These are phyloP conservation scores for Choanephora cucurbitarum DNA, from an alignment of 371 early-diverging fungal genomes.

Conservation along the genomic window DNA sequence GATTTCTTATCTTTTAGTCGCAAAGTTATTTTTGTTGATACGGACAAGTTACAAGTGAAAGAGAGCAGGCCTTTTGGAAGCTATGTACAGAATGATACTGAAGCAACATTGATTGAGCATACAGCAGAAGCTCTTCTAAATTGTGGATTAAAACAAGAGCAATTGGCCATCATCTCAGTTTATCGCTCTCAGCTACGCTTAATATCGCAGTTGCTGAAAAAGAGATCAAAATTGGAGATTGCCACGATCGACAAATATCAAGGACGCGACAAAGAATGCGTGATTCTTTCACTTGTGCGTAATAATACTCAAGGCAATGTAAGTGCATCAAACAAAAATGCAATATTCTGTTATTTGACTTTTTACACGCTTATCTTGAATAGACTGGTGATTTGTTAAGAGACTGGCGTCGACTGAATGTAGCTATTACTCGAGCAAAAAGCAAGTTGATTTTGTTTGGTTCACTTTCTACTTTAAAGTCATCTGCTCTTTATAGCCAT, in stretches of 20 bases:
- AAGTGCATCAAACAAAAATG: conserved; percentile 22
- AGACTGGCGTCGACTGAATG: conserved; percentile 96
- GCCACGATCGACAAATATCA: conserved; percentile 92
- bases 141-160: conserved; percentile 65
- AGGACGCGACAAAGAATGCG: conserved; percentile 91
- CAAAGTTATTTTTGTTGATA: conserved; percentile 82
- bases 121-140: conserved; percentile 52
- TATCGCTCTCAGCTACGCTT: conserved; percentile 83
- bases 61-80: conserved; percentile 42
- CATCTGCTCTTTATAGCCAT: conserved; percentile 54
- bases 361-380: no score
- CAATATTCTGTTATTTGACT: no score
- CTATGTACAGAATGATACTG: conserved; percentile 68
- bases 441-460: conserved; percentile 92
- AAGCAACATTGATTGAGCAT: conserved; percentile 66
- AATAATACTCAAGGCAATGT: conserved; percentile 74
- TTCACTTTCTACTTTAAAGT: conserved; percentile 64
- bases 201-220: conserved; percentile 45
- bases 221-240: conserved; percentile 56
- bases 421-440: conserved; percentile 96
- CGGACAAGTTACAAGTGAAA: conserved; percentile 72
- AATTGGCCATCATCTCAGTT: conserved; percentile 85
- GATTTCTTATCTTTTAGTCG: conserved; percentile 28
- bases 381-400: conserved; percentile 85
- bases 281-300: conserved; percentile 88